Percentiles rank a stretch among this genome's conserved stretches.
These are phyloP conservation scores for Annulohypoxylon moriforme DNA, from an alignment of 495 filamentous ascomycete genomes.

Conservation along the genomic window DNA sequence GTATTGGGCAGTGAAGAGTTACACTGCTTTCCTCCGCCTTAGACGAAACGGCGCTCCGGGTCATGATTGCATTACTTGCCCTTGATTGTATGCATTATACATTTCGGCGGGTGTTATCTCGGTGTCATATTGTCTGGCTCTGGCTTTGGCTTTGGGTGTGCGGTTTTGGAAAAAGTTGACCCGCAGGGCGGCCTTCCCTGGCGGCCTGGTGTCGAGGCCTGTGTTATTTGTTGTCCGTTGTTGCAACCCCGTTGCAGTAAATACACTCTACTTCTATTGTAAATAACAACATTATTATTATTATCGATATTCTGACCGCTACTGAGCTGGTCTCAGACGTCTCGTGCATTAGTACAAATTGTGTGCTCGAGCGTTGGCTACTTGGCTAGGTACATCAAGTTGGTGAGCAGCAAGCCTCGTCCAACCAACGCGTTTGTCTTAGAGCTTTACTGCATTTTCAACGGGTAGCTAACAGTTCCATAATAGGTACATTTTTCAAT, in stretches of 20 bases:
- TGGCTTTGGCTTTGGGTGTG: conserved; percentile 27
- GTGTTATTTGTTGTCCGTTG: conserved; percentile 33
- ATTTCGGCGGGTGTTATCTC: conserved; percentile 37
- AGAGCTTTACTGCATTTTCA: conserved; percentile 2
- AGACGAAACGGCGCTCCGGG: conserved; percentile 43
- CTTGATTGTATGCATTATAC: conserved; percentile 42
- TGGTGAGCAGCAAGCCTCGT: conserved; percentile 15
- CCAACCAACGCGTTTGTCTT: conserved; percentile 24
- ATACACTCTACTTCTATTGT: conserved; percentile 37
- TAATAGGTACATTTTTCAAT: conserved; percentile 1
- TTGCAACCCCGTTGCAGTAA: conserved; percentile 35
- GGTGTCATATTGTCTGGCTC: conserved; percentile 26
- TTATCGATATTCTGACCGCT: conserved; percentile 23
- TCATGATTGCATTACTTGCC: conserved; percentile 40
- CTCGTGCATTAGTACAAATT: conserved; percentile 13
- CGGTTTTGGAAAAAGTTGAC: conserved; percentile 39
- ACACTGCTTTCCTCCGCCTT: conserved; percentile 38
- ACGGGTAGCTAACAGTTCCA: neutral
- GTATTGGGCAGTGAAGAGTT: conserved; percentile 46
- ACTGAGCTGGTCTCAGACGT: conserved; percentile 30
- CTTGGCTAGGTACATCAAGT: conserved; percentile 25
- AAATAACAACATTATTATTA: conserved; percentile 33
- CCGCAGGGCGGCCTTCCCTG: conserved; percentile 23
- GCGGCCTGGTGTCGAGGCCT: conserved; percentile 32
- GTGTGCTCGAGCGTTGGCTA: conserved; percentile 12